phyloP scores from a whole-genome alignment of 352 stramenopile species.

The Salisapilia sapeloensis region DNA sequence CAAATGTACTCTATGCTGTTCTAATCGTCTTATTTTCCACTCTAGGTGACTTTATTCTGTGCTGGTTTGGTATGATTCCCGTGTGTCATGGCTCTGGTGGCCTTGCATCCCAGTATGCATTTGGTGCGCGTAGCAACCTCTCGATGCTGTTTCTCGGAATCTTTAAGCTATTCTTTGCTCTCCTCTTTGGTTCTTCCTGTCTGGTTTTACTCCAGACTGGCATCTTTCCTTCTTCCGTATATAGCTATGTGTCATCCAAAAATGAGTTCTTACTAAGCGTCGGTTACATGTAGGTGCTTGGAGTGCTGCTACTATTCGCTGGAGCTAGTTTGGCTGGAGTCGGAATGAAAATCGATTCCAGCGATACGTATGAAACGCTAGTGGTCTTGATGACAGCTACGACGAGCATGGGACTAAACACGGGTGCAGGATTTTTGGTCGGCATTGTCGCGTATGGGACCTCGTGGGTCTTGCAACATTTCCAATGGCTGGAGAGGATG shows the following conservation, averaged over 20 bases:
- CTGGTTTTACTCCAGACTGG: constrained; percentile 32
- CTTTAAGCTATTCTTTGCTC: constrained; percentile 81
- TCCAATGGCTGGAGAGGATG: constrained; percentile 5
- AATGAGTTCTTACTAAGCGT: too few species aligned
- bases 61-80: constrained; percentile 82
- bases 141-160: constrained; percentile 80
- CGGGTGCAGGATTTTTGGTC: constrained; percentile 33
- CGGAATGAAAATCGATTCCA: constrained; percentile 26
- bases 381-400: constrained; percentile 21
- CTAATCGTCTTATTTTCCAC: too few species aligned
- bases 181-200: constrained; percentile 73
- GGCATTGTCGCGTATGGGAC: constrained; percentile 16
- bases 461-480: constrained; percentile 8
- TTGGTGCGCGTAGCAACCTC: constrained; percentile 82
- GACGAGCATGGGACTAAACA: constrained; percentile 29
- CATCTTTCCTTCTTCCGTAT: constrained; percentile 35
- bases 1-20: too few species aligned
- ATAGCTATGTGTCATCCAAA: too few species aligned
- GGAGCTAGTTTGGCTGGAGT: constrained; percentile 27
- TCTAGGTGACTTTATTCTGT: constrained; percentile 69
- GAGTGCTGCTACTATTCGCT: constrained; percentile 40
- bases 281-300: too few species aligned
- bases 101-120: constrained; percentile 83
- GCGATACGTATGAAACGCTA: constrained; percentile 13
- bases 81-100: constrained; percentile 88